Evolutionary conservation across 345 rosid species (phyloP).

Genomic region (Corymbia maculata): DNA sequence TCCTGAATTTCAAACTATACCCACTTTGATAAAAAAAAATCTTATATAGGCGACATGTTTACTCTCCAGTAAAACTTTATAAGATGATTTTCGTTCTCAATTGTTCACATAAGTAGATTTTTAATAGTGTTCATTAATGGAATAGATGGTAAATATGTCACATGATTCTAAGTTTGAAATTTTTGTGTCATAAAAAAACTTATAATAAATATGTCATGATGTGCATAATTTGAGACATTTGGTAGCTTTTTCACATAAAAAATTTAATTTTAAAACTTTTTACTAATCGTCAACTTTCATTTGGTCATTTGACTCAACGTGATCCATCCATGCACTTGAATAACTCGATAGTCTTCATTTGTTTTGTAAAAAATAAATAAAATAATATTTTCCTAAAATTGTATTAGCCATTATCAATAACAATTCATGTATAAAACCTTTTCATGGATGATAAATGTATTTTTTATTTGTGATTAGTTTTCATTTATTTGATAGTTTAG

Average conservation of each 20-base stretch:
- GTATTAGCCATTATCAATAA: fast-evolving
- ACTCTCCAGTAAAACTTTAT: background rate
- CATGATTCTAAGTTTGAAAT: too few species aligned
- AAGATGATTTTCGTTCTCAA: background rate
- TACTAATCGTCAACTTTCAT: background rate
- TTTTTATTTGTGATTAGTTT: too few species aligned
- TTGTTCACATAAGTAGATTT: background rate
- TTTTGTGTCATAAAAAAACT: too few species aligned
- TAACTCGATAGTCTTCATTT: background rate
- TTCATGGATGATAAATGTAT: background rate
- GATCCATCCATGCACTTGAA: background rate
- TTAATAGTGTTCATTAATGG: background rate
- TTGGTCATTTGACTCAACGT: background rate
- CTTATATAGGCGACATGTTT: too few species aligned
- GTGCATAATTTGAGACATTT: too few species aligned
- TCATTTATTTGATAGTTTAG: too few species aligned
- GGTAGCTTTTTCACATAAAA: too few species aligned
- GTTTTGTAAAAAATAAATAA: background rate
- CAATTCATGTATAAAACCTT: too few species aligned
- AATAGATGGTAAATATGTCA: too few species aligned
- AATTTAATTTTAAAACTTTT: too few species aligned
- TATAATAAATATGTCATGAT: too few species aligned
- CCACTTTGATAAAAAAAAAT: background rate
- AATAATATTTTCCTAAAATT: background rate
- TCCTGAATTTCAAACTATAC: background rate